Conservation (phyloP, 78 protist genomes). For the Bodo saltans region DNA sequence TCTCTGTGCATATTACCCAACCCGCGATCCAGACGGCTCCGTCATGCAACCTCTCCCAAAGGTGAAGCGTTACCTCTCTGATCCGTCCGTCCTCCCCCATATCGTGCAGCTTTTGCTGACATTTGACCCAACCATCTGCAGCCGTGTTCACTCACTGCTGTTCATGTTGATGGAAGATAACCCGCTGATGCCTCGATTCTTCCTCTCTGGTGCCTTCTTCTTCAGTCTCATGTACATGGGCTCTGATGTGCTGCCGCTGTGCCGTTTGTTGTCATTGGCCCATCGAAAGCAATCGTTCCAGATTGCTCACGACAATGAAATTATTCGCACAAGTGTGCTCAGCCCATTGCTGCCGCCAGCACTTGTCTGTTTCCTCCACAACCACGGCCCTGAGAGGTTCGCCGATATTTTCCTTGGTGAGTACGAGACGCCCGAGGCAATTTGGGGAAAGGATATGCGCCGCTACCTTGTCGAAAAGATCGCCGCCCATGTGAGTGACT, state of each 20-base stretch:
- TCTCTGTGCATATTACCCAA: conserved; percentile 57
- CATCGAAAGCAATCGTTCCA: conserved; percentile 59
- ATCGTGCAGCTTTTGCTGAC: conserved; percentile 62
- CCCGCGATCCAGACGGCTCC: conserved; percentile 52
- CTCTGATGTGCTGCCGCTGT: conserved; percentile 58
- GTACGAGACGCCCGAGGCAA: conserved; percentile 76
- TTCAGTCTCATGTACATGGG: conserved; percentile 70
- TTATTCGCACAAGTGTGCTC: conserved; percentile 40
- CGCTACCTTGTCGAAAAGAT: conserved; percentile 66
- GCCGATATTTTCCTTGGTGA: conserved; percentile 66
- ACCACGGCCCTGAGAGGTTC: conserved; percentile 70
- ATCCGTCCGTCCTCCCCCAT: conserved; percentile 66
- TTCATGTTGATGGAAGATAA: conserved; percentile 50
- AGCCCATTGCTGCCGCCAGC: conserved; percentile 69
- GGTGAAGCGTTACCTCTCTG: conserved; percentile 62
- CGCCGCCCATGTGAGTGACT: conserved; percentile 63
- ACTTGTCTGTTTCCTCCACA: conserved; percentile 55
- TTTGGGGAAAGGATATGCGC: conserved; percentile 73
- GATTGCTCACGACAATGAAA: conserved; percentile 7
- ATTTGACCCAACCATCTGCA: conserved; percentile 63
- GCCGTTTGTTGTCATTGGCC: conserved; percentile 26
- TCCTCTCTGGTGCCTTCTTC: conserved; percentile 70
- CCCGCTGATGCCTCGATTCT: conserved; percentile 40
- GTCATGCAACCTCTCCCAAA: conserved; percentile 71
- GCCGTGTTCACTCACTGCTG: conserved; percentile 38